These are phyloP conservation scores for Plantago elongata DNA, from an alignment of 257 asterid species.

Conservation along the genomic window DNA sequence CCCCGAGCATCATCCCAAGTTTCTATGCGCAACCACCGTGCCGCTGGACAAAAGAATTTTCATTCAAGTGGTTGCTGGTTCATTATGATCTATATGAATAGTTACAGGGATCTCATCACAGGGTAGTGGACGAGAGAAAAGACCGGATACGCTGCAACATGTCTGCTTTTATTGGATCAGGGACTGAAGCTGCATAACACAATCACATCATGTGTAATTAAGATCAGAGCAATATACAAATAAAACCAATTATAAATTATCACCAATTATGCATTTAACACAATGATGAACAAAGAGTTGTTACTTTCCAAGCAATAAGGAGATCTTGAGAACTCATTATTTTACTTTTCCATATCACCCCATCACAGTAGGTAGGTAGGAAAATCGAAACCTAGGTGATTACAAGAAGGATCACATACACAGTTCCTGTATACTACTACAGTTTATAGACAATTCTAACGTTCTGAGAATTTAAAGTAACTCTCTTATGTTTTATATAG, in stretches of 20 bases:
- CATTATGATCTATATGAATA: neutral
- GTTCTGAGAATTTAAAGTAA: too few relatives aligned
- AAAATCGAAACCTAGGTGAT: too few relatives aligned
- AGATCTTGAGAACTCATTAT: too few relatives aligned
- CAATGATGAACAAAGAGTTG: too few relatives aligned
- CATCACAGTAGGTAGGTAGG: too few relatives aligned
- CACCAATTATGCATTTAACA: too few relatives aligned
- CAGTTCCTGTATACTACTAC: too few relatives aligned
- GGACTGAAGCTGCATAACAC: slow-evolving; percentile 53
- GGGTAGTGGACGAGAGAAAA: slow-evolving; percentile 46
- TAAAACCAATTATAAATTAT: neutral
- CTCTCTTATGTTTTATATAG: too few relatives aligned
- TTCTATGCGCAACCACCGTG: neutral
- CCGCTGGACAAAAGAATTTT: slow-evolving; percentile 3
- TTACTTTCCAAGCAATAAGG: too few relatives aligned
- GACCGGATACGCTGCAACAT: slow-evolving; percentile 58
- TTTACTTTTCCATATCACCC: too few relatives aligned
- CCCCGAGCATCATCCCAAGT: neutral
- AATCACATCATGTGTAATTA: slow-evolving; percentile 4
- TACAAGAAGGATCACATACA: too few relatives aligned
- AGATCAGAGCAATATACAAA: slow-evolving; percentile 2
- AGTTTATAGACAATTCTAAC: too few relatives aligned
- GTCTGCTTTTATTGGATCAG: slow-evolving; percentile 71
- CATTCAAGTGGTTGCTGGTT: neutral
- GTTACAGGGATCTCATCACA: slow-evolving; percentile 25